Conservation (phyloP, 2,329 filamentous ascomycete genomes). For the Trichoderma polysporum region DNA sequence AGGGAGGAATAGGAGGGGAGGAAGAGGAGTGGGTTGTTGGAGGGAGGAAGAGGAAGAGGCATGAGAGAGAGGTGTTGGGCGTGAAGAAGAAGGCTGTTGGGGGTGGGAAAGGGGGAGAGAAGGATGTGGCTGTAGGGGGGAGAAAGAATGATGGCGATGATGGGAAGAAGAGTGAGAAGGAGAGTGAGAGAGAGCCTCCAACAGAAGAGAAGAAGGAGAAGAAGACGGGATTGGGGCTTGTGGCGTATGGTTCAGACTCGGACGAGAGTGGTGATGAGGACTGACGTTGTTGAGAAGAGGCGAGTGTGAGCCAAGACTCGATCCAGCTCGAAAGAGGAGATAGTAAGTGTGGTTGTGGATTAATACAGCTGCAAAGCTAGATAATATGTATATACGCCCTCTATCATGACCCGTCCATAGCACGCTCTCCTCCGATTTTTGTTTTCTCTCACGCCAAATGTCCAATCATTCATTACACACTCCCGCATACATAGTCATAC, state of each 20-base stretch:
- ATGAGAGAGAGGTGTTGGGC: constrained; percentile 37
- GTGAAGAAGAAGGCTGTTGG: constrained; percentile 30
- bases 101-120: constrained; percentile 23
- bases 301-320: neutral
- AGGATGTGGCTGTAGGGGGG: constrained; percentile 7
- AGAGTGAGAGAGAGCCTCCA: no score
- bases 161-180: constrained; percentile 26
- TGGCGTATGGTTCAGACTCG: constrained; percentile 60
- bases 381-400: constrained; percentile 20
- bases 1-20: constrained; percentile 25
- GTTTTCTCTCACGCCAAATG: neutral
- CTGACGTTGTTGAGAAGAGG: neutral
- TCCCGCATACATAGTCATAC: neutral
- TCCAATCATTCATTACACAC: neutral
- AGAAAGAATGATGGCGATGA: neutral
- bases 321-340: constrained; percentile 3
- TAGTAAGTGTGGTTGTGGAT: constrained; percentile 2
- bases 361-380: constrained; percentile 18
- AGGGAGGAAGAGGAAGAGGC: constrained; percentile 40
- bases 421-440: neutral
- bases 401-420: constrained; percentile 6
- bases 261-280: constrained; percentile 47
- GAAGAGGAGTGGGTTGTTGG: constrained; percentile 36
- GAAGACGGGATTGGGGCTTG: constrained; percentile 42
- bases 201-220: constrained; percentile 25